Conservation (phyloP, 2,329 filamentous ascomycete species). For the Xylariaceae sp. region DNA sequence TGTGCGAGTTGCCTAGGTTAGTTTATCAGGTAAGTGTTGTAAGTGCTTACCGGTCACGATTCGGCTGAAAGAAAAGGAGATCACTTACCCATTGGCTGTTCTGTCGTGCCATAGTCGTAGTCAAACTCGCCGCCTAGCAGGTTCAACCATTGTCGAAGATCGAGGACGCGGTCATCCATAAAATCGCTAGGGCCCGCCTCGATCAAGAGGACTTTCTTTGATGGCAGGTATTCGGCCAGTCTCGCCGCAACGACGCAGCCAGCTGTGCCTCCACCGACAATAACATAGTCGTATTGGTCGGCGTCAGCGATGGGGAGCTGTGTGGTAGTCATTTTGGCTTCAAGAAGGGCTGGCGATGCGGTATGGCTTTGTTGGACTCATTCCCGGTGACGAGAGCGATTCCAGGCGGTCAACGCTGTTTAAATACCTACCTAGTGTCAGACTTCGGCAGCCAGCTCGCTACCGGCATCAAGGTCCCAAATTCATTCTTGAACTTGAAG, state of each 20-base stretch:
- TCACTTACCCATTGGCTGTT: slow-evolving; percentile 68
- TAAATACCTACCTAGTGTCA: not conserved
- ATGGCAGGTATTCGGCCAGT: slow-evolving; percentile 74
- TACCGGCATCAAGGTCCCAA: no score
- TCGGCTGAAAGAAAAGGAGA: not conserved
- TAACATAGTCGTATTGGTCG: slow-evolving; percentile 73
- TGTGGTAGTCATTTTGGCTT: slow-evolving; percentile 51
- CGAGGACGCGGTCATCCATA: slow-evolving; percentile 78
- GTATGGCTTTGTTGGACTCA: not conserved
- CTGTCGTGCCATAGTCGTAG: slow-evolving; percentile 84
- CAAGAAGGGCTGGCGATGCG: not conserved
- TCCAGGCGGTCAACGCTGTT: not conserved
- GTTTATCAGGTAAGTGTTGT: slow-evolving; percentile 22
- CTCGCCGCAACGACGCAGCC: slow-evolving; percentile 79
- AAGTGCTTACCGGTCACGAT: not conserved
- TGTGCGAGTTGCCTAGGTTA: slow-evolving; percentile 72
- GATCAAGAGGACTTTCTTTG: slow-evolving; percentile 75
- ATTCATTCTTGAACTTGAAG: not conserved
- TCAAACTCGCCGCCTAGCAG: slow-evolving; percentile 83
- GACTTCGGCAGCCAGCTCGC: not conserved
- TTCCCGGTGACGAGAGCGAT: not conserved
- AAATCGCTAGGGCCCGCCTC: slow-evolving; percentile 87
- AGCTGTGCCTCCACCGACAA: slow-evolving; percentile 79
- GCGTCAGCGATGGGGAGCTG: slow-evolving; percentile 58
- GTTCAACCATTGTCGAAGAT: slow-evolving; percentile 80